Evolutionary conservation across 1,139 yeast genomes (phyloP).

Genomic region (Meyerozyma elateridarum): DNA sequence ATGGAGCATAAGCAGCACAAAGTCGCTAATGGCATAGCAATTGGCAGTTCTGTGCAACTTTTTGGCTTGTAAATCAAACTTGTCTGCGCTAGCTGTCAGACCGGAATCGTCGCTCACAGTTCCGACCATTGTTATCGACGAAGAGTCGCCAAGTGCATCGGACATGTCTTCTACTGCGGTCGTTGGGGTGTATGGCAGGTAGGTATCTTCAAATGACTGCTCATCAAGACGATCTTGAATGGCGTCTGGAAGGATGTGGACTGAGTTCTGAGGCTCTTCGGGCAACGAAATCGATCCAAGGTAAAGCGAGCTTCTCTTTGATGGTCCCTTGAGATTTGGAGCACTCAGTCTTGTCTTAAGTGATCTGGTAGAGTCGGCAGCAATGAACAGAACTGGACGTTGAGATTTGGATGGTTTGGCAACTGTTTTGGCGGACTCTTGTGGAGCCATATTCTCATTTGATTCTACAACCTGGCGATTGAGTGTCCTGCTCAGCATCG

Average conservation of each 20-base stretch:
- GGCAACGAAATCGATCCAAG: conserved; percentile 5
- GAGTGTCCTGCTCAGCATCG: conserved; percentile 14
- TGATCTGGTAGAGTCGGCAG: conserved; percentile 8
- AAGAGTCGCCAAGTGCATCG: conserved; percentile 2
- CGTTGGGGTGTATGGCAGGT: conserved; percentile 8
- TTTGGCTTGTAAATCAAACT: conserved; percentile 6
- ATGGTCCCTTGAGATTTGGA: conserved; percentile 16
- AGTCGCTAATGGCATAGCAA: conserved; percentile 20
- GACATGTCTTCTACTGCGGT: background rate
- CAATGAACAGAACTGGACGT: conserved; percentile 6
- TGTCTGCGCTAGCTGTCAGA: too few species aligned
- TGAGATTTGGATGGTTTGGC: conserved; percentile 8
- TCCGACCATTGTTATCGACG: conserved; percentile 5
- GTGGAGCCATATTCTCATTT: conserved; percentile 9
- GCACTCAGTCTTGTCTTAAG: conserved; percentile 22
- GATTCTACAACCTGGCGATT: conserved; percentile 8
- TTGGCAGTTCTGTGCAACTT: conserved; percentile 22
- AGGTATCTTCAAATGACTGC: conserved; percentile 6
- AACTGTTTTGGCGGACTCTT: conserved; percentile 6
- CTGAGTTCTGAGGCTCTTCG: conserved; percentile 3
- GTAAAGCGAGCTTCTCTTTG: conserved; percentile 7
- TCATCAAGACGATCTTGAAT: conserved; percentile 4
- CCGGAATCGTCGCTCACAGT: too few species aligned
- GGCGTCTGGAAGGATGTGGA: background rate
- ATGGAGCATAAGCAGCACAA: conserved; percentile 16